Evolutionary conservation across 179 eudicot genomes (phyloP), one percentile per base, ranked within the genome.

Genomic region (Silene noctiflora): DNA sequence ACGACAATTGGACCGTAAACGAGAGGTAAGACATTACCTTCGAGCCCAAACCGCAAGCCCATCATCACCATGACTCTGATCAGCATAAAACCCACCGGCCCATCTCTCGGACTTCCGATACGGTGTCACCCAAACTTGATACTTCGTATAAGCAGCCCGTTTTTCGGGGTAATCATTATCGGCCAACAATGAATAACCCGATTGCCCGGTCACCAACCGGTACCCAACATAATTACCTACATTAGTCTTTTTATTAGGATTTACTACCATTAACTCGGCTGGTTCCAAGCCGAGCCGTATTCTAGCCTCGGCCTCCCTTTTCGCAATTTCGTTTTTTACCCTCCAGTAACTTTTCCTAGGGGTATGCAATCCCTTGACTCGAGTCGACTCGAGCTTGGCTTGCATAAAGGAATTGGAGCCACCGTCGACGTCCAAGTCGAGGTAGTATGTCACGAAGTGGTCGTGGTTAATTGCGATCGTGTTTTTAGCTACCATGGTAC

Each of bases 31-130:
- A 39, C 46, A 4, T 12, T 79, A 88, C 92, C 87, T 91, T 69
- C 71, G 81, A 76, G 80, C 86, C 96, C 98, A 93, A 55, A 76
- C 39, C 0, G 94, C 92, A 44, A 93, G 79, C 17, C 91, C 96
- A 70, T 93, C 94, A 33, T 91, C 91, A 12, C 96, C 98, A 7
- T 76, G 91, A 77, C 98, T 93, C 81, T 87, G 75, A 65, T 93
- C 98, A 3, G 94, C 91, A 72, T 91, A 93, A 80, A 93, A 88
- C 12, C 98, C 98, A 68, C 84, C 93, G 59, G 94, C 96, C 94
- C 98, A 93, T 67, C 88, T 91, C 74, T 93, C 91, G 13, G 87
- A 81, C 85, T 76, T 87, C 76, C 85, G 76, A 72, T 91, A 93
- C 9, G 86, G 70, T 0, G 91, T 93, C 78, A 88, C 94, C 91